Evolutionary conservation across 768 basidiomycete species (phyloP), one percentile per base, ranked within the genome.

Genomic region (Clitopilus hobsonii): DNA sequence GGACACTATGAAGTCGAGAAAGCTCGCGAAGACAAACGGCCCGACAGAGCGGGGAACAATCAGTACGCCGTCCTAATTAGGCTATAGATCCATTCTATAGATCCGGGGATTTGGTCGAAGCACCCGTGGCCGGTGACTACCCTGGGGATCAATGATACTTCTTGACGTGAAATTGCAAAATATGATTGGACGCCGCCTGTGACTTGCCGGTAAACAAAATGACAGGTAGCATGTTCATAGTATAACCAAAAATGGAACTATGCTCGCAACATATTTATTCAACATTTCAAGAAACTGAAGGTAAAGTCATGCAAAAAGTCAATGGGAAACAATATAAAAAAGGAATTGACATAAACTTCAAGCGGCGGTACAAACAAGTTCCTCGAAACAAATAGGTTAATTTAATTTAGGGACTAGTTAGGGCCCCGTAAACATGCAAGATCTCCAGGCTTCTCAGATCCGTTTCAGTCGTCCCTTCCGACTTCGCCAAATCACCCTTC

Each of bases 1-100:
- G 65, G 97, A 94, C 1, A 79, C 75, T 27, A 94, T 91, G 16
- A 85, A 93, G 72, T 68, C 98, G 63, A 74, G 67, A 62, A 76
- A 84, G 65, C 86, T 83, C 26, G 71, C 90, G 57, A 71, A 67
- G 58, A 82, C 13, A 79, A 64, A 82, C 84, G 28, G 80, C 83
- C 11, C 63, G 80, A 54, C 71, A 49, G 38, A 30, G 57, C 45
- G 53, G 56, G 38, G 41, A 55, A 56, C 56, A 62, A 65, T 63
- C 57, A 45, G 41, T 45, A 45, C 5, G 41, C 32, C 32, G 32
- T 36, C 32, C 32, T 10, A 36, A 36, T 36, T 45, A 45, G 41
- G 22, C 41, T 20, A 18, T 45, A 45, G 41, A 45, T 45, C 41
- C 41, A 45, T 45, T 45, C 41, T 11, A 45, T 20, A 18, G 41